Conservation (phyloP, 257 asterid species). For the Eustoma russellianum region DNA sequence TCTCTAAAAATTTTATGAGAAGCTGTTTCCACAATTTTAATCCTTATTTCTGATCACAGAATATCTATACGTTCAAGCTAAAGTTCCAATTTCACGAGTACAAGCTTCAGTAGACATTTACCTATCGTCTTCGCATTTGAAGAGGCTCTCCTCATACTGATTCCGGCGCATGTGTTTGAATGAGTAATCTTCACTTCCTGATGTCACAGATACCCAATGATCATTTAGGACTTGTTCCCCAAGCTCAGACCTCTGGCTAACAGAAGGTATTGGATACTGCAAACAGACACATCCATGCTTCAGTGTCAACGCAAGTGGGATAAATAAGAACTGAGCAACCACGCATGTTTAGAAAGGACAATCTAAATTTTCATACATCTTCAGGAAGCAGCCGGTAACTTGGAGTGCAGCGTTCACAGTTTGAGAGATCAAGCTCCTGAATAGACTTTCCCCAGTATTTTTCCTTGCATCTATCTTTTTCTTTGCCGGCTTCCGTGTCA, state of each 20-base stretch:
- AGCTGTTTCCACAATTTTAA: neutral
- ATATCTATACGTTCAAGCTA: too few species aligned
- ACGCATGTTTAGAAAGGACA: neutral
- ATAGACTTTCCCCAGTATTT: conserved; percentile 94
- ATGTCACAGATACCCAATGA: conserved; percentile 97
- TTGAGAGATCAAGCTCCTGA: conserved; percentile 93
- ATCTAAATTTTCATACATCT: conserved; percentile 46
- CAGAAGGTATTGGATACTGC: conserved; percentile 85
- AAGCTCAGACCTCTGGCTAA: conserved; percentile 89
- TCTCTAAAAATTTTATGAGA: too few species aligned
- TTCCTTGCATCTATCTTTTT: conserved; percentile 59
- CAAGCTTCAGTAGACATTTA: conserved; percentile 9
- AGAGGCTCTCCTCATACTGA: conserved; percentile 96
- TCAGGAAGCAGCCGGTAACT: conserved; percentile 99
- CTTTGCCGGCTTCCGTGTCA: conserved; percentile 74
- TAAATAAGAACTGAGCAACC: too few species aligned
- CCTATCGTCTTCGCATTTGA: conserved; percentile 99
- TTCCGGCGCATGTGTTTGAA: conserved; percentile 95
- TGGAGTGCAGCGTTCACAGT: conserved; percentile 76
- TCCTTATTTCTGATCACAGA: neutral
- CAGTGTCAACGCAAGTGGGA: too few species aligned
- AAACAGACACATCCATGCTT: conserved; percentile 7
- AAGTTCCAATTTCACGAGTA: too few species aligned
- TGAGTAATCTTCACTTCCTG: conserved; percentile 99
- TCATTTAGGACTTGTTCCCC: conserved; percentile 85